Base-by-base conservation (phyloP, 495 filamentous ascomycete genomes). In the Astrothelium subdiscretum region DNA sequence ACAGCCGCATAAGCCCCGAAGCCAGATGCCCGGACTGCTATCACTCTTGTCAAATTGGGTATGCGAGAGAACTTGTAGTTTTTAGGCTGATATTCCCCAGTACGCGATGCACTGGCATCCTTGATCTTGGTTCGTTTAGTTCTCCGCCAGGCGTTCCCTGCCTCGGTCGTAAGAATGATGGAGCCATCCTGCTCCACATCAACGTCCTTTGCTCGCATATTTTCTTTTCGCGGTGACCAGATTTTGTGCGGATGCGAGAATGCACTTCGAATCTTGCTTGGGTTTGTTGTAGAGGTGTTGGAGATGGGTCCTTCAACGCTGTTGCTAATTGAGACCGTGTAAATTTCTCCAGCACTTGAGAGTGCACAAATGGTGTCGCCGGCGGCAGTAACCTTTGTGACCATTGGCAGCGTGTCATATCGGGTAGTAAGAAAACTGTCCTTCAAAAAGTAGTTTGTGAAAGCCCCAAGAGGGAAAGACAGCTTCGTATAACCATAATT, bases 11-110 rank as follows among this genome's bases (percentile, higher is more conserved):
- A 97, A 6, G 90, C 88, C 3, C 94, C 94, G 75, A 86, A 95
- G 1, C 85, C 80, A 20, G 91, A 97, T 51, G 91, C 91, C 67
- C 90, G 81, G 2, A 97, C 91, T 31, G 87, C 84, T 22, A 86
- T 80, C 5, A 92, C 87, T 29, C 89, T 83, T 0, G 91, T 97
- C 38, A 98, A 79, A 52, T 87, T 88, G 2, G 95, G 87, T 24
- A 98, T 85, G 29, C 94, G 84, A 67, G 88, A 85, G 68, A 96
- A 97, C 66, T 97, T 97, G 76, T 90, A 96, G 66, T 96, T 90
- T 65, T 88, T 90, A n/a, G 80, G 76, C 70, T 80, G 85, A 51
- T 77, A 72, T 26, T 83, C 85, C 5, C 69, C 71, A 12, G 64
- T 65, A 1, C 72, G 68, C n/a, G 81, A 74, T 3, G 78, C 75